phyloP scores from a whole-genome alignment of 352 stramenopile species.

The Elongisporangium undulatum region DNA sequence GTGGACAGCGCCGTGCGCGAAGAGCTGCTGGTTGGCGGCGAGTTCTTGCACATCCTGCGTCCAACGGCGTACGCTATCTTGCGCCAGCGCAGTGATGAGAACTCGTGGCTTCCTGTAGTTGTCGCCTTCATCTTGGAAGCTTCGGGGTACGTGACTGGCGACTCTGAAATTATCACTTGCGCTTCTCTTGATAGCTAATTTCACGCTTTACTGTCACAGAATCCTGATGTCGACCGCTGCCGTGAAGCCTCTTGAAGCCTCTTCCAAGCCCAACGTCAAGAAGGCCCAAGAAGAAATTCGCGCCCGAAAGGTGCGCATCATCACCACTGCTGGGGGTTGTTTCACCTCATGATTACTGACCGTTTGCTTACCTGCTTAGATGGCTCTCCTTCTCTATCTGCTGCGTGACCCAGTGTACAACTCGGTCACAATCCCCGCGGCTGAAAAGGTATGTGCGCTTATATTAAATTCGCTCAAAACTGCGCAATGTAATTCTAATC shows the following conservation, averaged over 20 bases:
- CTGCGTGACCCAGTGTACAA: conserved; percentile 76
- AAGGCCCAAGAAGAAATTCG: conserved; percentile 53
- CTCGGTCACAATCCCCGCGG: conserved; percentile 58
- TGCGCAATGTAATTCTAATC: background rate
- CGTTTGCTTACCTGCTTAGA: conserved; percentile 25
- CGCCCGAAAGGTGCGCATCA: conserved; percentile 48
- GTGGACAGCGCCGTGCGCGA: conserved; percentile 28
- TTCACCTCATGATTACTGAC: background rate
- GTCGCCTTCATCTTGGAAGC: conserved; percentile 57
- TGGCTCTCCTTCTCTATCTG: conserved; percentile 80
- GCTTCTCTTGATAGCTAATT: conserved; percentile 3
- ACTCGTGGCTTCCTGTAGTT: conserved; percentile 56
- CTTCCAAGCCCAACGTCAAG: conserved; percentile 11
- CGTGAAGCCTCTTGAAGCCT: conserved; percentile 26
- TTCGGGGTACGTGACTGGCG: conserved; percentile 35
- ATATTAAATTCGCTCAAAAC: background rate
- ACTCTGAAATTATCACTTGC: background rate
- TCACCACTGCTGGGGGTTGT: no score
- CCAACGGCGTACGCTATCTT: conserved; percentile 70
- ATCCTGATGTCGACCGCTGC: conserved; percentile 51
- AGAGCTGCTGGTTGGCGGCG: conserved; percentile 50
- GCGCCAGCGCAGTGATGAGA: conserved; percentile 43
- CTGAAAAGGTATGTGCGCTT: conserved; percentile 26
- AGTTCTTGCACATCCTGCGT: conserved; percentile 75
- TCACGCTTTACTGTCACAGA: conserved; percentile 15